These are phyloP conservation scores for Westerdykella sp. DNA, from an alignment of 2,329 filamentous ascomycete species.

Conservation along the genomic window DNA sequence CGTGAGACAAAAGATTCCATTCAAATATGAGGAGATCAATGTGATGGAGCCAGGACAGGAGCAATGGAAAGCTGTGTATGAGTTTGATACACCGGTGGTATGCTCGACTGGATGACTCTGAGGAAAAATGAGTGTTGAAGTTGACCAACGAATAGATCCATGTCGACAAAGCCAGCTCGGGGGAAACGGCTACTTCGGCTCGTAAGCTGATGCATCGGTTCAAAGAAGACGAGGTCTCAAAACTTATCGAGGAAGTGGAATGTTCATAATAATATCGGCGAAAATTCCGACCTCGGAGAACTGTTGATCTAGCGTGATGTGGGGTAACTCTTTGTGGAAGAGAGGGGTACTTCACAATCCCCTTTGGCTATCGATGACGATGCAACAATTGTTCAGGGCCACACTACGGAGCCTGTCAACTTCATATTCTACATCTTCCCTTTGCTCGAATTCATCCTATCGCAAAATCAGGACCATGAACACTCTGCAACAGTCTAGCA, in stretches of 20 bases:
- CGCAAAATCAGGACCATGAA: conserved; percentile 24
- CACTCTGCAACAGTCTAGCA: conserved; percentile 50
- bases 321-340: conserved; percentile 5
- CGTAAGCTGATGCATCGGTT: conserved; percentile 75
- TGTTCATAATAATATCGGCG: conserved; percentile 1
- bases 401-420: neutral
- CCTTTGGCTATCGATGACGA: conserved; percentile 4
- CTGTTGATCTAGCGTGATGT: conserved; percentile 5
- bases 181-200: conserved; percentile 51
- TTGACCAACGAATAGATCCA: conserved; percentile 46
- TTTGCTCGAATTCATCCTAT: neutral
- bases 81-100: conserved; percentile 78
- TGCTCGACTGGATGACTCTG: conserved; percentile 11
- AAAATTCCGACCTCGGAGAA: conserved; percentile 1
- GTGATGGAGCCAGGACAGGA: conserved; percentile 58
- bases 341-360: conserved; percentile 6
- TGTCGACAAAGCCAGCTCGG: conserved; percentile 50
- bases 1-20: conserved; percentile 61
- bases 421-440: neutral
- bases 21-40: conserved; percentile 63
- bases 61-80: conserved; percentile 66
- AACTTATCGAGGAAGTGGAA: conserved; percentile 57
- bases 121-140: conserved; percentile 5
- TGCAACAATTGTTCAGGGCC: conserved; percentile 1
- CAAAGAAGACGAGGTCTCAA: conserved; percentile 58